Evolutionary conservation across 129 eudicot species (phyloP), one percentile per base, ranked within the genome.

Genomic region (Flaveria robusta): DNA sequence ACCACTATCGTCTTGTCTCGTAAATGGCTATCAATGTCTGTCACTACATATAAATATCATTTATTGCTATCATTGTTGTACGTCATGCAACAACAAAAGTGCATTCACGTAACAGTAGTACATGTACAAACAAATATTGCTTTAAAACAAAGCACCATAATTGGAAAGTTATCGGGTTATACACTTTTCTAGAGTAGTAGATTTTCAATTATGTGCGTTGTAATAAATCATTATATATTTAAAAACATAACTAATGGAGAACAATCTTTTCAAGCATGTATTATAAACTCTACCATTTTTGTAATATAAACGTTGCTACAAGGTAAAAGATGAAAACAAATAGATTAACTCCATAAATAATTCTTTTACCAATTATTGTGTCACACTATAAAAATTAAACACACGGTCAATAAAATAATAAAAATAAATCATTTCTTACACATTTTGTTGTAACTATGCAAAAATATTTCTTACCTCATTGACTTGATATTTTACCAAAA

Each of bases 1-100:
- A 47, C 71, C 71, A 74, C 79, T 62, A 58, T 59, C 56, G 41
- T 41, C 20, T 56, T 59, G 78, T 74, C 78, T 42, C 78, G 47
- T 39, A 74, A 60, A 62, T 62, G 71, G 71, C 71, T 27, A 62
- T 23, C 79, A 63, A 64, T 47, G 18, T 47, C 62, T 63, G 47
- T 27, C 49, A 27, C 18, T 34, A 19, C 59, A 62, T 29, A 55
- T 20, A 43, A 63, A 39, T 15, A 27, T 27, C 29, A 45, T 1
- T 64, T 16, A 23, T 27, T 47, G 59, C 29, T 47, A 27, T 16
- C 43, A 13, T 4, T 14, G 68, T 18, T 46, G 62, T 62, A 75
- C 63, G 4, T 63, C 63, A 45, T 74, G 56, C 68, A 27, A 29
- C 43, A 29, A 27, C 14, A 18, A 16, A 43, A 41, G 78, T 60